Evolutionary conservation across 768 basidiomycete species (phyloP).

Genomic region (Lactarius quietus): DNA sequence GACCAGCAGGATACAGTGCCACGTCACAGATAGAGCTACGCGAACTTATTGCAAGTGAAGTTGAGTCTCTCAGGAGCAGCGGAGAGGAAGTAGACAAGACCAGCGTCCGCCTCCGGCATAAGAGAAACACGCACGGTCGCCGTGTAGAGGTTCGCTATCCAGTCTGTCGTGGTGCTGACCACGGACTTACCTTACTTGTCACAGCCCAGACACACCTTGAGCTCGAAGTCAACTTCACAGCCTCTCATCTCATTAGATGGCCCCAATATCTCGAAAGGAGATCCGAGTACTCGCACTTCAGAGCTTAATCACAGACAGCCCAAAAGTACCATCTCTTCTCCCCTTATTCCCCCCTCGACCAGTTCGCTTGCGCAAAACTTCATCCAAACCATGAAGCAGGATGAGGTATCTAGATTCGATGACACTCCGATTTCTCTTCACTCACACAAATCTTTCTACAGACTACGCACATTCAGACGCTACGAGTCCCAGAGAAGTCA

Average conservation of each 20-base stretch:
- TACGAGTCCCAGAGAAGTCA: neutral
- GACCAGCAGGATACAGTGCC: slow-evolving; percentile 3
- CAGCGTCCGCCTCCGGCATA: slow-evolving; percentile 14
- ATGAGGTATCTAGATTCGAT: neutral
- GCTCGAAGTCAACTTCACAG: neutral
- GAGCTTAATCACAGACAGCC: neutral
- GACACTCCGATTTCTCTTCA: neutral
- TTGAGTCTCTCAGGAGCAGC: slow-evolving; percentile 12
- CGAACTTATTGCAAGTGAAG: slow-evolving; percentile 19
- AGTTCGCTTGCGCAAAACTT: neutral
- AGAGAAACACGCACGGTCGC: neutral
- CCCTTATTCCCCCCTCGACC: neutral
- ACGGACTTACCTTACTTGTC: neutral
- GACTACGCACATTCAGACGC: neutral
- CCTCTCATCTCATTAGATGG: slow-evolving; percentile 10
- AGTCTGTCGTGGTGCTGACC: neutral
- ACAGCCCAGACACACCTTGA: neutral
- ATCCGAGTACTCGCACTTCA: too few species aligned
- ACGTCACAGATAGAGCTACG: slow-evolving; percentile 20
- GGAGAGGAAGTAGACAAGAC: slow-evolving; percentile 14
- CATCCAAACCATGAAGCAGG: neutral
- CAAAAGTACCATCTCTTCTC: neutral
- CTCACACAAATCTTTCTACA: neutral
- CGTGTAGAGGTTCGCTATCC: slow-evolving; percentile 7
- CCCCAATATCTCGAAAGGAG: neutral